Evolutionary conservation across 306 rosid species (phyloP).

Genomic region (Trifolium fragiferum): DNA sequence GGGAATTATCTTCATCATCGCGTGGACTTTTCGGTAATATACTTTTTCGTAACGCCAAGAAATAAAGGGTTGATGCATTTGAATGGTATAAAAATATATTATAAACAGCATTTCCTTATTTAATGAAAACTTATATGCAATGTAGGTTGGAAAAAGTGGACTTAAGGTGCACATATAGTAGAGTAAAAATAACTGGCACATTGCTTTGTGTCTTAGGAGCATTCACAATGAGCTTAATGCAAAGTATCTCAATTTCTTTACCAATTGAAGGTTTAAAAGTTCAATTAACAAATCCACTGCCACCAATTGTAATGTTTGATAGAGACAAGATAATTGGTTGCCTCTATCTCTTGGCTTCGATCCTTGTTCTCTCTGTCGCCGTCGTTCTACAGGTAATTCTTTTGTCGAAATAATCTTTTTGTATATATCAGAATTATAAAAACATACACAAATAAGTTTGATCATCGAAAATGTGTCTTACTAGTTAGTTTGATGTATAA

Average conservation of each 20-base stretch:
- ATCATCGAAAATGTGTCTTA: no score
- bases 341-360: slow-evolving; percentile 66
- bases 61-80: not conserved
- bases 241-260: slow-evolving; percentile 44
- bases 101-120: not conserved
- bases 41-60: not conserved
- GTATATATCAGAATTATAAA: not conserved
- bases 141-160: slow-evolving; percentile 83
- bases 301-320: slow-evolving; percentile 49
- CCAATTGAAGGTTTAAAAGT: slow-evolving; percentile 10
- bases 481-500: no score
- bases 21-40: slow-evolving; percentile 75
- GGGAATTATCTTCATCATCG: slow-evolving; percentile 77
- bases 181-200: slow-evolving; percentile 80
- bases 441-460: no score
- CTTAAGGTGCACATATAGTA: slow-evolving; percentile 73
- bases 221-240: slow-evolving; percentile 77
- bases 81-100: slow-evolving; percentile 3
- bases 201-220: slow-evolving; percentile 79
- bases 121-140: slow-evolving; percentile 1
- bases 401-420: not conserved
- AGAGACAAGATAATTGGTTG: slow-evolving; percentile 65
- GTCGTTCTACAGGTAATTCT: slow-evolving; percentile 73
- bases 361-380: slow-evolving; percentile 58
- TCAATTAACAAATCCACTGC: slow-evolving; percentile 19